Evolutionary conservation across 805 yeast species (phyloP), one percentile per base, ranked within the genome.

Genomic region (Yamadazyma insecticola): DNA sequence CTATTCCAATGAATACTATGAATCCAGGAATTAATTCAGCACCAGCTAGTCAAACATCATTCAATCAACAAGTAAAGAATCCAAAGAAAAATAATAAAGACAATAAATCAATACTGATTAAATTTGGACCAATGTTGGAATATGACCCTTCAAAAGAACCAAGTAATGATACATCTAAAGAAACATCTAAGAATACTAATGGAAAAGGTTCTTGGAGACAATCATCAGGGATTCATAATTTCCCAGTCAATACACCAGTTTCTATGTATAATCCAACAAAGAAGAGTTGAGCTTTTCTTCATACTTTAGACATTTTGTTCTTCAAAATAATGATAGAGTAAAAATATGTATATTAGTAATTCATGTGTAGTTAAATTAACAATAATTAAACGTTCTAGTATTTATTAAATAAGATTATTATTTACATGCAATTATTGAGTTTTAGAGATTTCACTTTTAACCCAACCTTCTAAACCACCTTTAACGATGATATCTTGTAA

Each of bases 401-500:
- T n/a, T n/a, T n/a, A n/a, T n/a, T n/a, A n/a, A n/a, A n/a, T n/a
- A n/a, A n/a, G n/a, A n/a, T n/a, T n/a, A n/a, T n/a, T n/a, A n/a
- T n/a, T n/a, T n/a, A n/a, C n/a, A n/a, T n/a, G n/a, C n/a, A n/a
- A n/a, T 22, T 22, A 22, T 15, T 6, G 11, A 8, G 11, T 25
- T 23, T 38, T 40, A 33, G 41, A 50, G 42, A 81, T 63, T 56
- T 86, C 82, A 13, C 88, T 70, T 59, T 74, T 83, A 36, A 92
- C 97, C 99, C 99, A 92, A 24, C 95, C 95, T 71, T 92, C 99
- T 36, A 92, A 76, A 35, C 99, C 99, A 29, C 98, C 98, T 57
- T 87, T 81, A 42, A 90, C 89, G 44, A 92, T 92, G 50, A 92
- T 92, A 47, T 92, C 98, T 65, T 92, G 99, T 55, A 92, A 71